These are phyloP conservation scores for Strobilomyces confusus DNA, from an alignment of 768 basidiomycete genomes.

Conservation along the genomic window DNA sequence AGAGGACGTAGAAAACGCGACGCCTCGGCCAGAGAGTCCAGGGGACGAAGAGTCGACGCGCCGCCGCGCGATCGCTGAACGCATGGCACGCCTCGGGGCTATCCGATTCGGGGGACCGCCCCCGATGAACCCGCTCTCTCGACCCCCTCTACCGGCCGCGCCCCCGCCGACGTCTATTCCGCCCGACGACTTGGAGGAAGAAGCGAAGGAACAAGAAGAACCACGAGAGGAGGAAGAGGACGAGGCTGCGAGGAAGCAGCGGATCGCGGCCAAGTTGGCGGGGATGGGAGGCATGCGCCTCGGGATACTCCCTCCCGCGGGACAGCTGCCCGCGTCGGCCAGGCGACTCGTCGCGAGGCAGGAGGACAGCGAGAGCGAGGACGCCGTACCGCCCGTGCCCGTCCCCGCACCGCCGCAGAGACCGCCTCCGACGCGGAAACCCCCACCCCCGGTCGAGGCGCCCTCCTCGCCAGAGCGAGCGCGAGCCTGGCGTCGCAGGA, in stretches of 20 bases:
- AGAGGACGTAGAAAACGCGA: constrained; percentile 4
- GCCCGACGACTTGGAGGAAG: constrained; percentile 21
- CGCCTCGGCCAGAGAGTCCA: constrained; percentile 15
- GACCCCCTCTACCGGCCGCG: constrained; percentile 35
- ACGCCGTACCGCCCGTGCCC: constrained; percentile 24
- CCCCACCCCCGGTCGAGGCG: constrained; percentile 21
- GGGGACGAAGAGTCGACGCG: constrained; percentile 50
- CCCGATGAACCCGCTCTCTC: constrained; percentile 32
- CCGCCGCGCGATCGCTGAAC: constrained; percentile 76
- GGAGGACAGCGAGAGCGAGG: constrained; percentile 32
- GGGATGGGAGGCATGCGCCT: constrained; percentile 56
- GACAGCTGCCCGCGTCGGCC: constrained; percentile 14
- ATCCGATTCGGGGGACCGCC: constrained; percentile 77
- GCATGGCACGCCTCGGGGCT: constrained; percentile 92
- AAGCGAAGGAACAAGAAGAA: constrained; percentile 13
- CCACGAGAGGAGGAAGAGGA: constrained; percentile 53
- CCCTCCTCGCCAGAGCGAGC: constrained; percentile 6
- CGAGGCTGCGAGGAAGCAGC: constrained; percentile 50
- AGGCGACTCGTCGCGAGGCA: constrained; percentile 15
- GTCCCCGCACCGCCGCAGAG: constrained; percentile 32
- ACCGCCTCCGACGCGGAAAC: constrained; percentile 29
- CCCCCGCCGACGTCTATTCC: constrained; percentile 36
- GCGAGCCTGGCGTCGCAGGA: constrained; percentile 37
- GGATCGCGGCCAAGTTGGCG: constrained; percentile 52
- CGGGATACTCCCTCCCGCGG: constrained; percentile 45